These are phyloP conservation scores for Phytophthora tubulina DNA, from an alignment of 352 stramenopile species.

Conservation along the genomic window DNA sequence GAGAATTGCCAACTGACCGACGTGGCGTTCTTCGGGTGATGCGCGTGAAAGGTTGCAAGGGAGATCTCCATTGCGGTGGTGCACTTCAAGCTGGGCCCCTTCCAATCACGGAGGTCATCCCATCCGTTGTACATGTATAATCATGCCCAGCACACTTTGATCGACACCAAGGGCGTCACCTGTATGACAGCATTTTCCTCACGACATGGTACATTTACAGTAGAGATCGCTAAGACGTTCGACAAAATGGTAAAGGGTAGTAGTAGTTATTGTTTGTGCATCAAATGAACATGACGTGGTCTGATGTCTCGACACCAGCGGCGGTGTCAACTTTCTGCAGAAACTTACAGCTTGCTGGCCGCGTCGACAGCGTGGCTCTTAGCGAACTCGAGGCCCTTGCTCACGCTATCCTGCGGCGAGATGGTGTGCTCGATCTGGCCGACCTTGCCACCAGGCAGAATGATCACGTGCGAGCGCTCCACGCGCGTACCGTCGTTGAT, in stretches of 20 bases:
- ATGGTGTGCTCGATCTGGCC: slow-evolving; percentile 81
- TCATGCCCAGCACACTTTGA: neutral
- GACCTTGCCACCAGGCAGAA: slow-evolving; percentile 78
- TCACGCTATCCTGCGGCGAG: slow-evolving; percentile 83
- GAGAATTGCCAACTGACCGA: slow-evolving; percentile 32
- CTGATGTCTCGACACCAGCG: slow-evolving; percentile 7
- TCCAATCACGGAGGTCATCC: slow-evolving; percentile 28
- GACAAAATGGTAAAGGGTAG: slow-evolving; percentile 35
- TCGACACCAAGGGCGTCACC: slow-evolving; percentile 11
- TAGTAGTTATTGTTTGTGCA: slow-evolving; percentile 25
- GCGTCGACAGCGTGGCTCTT: slow-evolving; percentile 40
- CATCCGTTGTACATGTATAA: slow-evolving; percentile 4
- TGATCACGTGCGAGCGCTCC: slow-evolving; percentile 86
- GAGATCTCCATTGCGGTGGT: slow-evolving; percentile 16
- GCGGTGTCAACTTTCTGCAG: slow-evolving; percentile 16
- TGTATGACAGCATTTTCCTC: slow-evolving; percentile 27
- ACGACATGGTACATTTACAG: neutral
- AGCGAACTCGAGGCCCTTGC: slow-evolving; percentile 78
- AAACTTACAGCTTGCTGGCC: slow-evolving; percentile 48
- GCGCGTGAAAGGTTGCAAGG: slow-evolving; percentile 33
- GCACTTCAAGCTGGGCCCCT: slow-evolving; percentile 31
- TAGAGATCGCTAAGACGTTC: neutral
- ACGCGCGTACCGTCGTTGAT: slow-evolving; percentile 66
- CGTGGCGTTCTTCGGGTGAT: slow-evolving; percentile 7
- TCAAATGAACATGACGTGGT: slow-evolving; percentile 26